Base-by-base conservation (phyloP, 345 rosid genomes). In the Populus simonii region DNA sequence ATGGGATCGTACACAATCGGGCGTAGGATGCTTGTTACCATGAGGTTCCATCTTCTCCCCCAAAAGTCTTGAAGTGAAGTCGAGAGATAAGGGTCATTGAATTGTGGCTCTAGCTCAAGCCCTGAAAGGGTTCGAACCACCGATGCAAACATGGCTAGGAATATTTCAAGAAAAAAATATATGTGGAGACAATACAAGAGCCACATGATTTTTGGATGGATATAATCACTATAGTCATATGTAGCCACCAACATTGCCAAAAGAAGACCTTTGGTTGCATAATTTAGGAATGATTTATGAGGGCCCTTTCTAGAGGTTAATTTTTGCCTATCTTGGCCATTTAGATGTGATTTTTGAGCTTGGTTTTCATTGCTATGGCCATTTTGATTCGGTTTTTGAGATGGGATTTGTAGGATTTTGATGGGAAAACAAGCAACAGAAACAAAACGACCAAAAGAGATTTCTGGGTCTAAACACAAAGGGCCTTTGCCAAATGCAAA, bases 341-440 rank as follows among this genome's bases (percentile, higher is more conserved):
- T 53, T 7, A 55, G 15, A 11, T 75, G 76, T 53, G 72, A 33
- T 31, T 17, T 68, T 7, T 6, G 7, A 66, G 85, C 79, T 27
- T 78, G 23, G 53, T 68, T 22, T 9, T 70, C 62, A 25, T 9
- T 39, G 53, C 53, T 4, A 47, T 47, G 53, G 53, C 53, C 53
- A 4, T 47, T 47, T 36, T 18, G 68, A 66, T 45, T 33, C 13
- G 77, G 73, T 76, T 66, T 74, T 1, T 70, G 66, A 79, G 81
- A 16, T 45, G 82, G 74, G 45, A 29, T 82, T 9, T 49, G 53
- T 41, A 66, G 88, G 78, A 89, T 73, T 73, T 91, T 89, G 83
- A 93, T 85, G 51, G 92, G 95, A 4, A 93, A 81, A 77, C 89
- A 84, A 76, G 92, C 83, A 5, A 89, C n/a, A 1, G 83, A 80